Evolutionary conservation across 2,329 filamentous ascomycete genomes (phyloP).

Genomic region (Emergomyces pasteurianus): DNA sequence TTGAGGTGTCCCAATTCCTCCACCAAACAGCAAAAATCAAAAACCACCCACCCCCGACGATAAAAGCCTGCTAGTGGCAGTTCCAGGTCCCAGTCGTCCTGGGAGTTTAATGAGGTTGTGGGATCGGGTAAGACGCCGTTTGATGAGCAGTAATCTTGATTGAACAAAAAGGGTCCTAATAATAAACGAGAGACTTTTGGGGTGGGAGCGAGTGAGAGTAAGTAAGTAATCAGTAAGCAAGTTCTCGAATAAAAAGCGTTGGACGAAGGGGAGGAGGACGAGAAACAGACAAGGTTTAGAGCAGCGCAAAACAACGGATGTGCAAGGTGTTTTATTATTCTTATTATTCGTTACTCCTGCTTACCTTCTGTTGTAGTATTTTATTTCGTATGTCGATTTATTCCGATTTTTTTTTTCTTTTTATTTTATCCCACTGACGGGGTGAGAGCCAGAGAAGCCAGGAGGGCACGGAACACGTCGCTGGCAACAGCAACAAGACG

Average conservation of each 20-base stretch:
- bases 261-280: neutral
- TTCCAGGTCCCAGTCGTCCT: neutral
- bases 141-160: neutral
- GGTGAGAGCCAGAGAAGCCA: neutral
- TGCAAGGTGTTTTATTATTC: neutral
- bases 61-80: neutral
- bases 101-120: neutral
- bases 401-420: too few species aligned
- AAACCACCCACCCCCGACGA: neutral
- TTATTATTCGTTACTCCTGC: neutral
- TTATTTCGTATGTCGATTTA: too few species aligned
- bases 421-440: neutral
- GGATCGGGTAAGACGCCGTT: neutral
- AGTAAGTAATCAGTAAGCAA: neutral
- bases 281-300: neutral
- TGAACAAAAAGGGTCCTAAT: neutral
- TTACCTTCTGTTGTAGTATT: neutral
- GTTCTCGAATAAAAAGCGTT: neutral
- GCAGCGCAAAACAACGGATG: neutral
- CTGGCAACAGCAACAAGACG: neutral
- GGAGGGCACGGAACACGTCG: neutral
- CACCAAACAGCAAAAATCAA: neutral
- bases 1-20: slow-evolving; percentile 10
- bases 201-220: neutral
- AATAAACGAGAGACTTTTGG: neutral